These are phyloP conservation scores for Aspergillus tanneri DNA, from an alignment of 2,329 filamentous ascomycete species.

Conservation along the genomic window DNA sequence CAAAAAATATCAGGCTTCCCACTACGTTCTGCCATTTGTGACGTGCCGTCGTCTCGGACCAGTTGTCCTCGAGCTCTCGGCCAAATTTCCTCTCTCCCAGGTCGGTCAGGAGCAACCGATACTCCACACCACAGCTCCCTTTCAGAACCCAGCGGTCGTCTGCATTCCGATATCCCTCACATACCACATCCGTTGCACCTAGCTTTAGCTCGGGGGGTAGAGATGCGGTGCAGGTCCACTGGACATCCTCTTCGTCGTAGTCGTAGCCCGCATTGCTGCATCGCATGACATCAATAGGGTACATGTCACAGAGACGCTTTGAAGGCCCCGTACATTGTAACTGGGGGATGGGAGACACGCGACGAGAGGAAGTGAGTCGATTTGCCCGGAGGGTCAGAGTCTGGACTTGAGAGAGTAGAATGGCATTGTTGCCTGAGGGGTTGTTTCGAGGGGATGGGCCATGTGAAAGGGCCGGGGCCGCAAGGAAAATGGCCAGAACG, in stretches of 20 bases:
- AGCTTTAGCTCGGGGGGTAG: conserved; percentile 67
- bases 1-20: conserved; percentile 34
- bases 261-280: conserved; percentile 82
- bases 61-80: conserved; percentile 43
- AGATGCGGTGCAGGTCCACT: conserved; percentile 82
- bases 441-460: conserved; percentile 30
- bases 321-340: conserved; percentile 71
- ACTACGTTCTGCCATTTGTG: conserved; percentile 15
- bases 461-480: conserved; percentile 18
- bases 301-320: conserved; percentile 62
- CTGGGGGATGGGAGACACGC: conserved; percentile 73
- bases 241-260: conserved; percentile 76
- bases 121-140: conserved; percentile 91
- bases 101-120: conserved; percentile 74
- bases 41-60: conserved; percentile 18
- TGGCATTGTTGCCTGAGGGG: conserved; percentile 47
- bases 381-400: conserved; percentile 72
- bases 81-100: conserved; percentile 72
- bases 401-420: conserved; percentile 67
- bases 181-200: conserved; percentile 83
- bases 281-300: conserved; percentile 77
- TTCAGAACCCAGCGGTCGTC: conserved; percentile 85
- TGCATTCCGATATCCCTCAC: conserved; percentile 77
- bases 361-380: conserved; percentile 70
- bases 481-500: conserved; percentile 23